Percentiles rank a stretch among this genome's conserved stretches.
These are phyloP conservation scores for Eucalyptus guilfoylei DNA, from an alignment of 345 rosid genomes.

Conservation along the genomic window DNA sequence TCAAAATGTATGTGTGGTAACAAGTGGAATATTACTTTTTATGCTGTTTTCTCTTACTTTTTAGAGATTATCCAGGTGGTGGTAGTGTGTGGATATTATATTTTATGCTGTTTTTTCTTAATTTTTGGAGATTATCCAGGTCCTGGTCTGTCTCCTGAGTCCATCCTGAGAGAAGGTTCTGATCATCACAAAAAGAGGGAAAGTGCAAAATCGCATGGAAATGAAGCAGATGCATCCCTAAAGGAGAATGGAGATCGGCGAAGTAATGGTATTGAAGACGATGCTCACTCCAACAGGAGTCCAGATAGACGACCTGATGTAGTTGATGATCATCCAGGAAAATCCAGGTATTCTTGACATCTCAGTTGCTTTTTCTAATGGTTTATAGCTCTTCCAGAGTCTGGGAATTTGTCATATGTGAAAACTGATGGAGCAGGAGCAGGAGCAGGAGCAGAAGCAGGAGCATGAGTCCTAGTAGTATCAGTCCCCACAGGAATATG, in stretches of 20 bases:
- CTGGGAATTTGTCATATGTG: neutral
- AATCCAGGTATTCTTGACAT: conserved; percentile 58
- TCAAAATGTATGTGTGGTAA: neutral
- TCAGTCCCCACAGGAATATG: conserved; percentile 59
- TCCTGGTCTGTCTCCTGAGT: conserved; percentile 20
- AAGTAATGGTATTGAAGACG: conserved; percentile 37
- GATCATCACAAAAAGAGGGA: conserved; percentile 24
- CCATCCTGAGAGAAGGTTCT: conserved; percentile 28
- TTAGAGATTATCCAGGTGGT: conserved; percentile 1
- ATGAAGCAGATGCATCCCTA: conserved; percentile 33
- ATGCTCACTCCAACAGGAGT: conserved; percentile 37
- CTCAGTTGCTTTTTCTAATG: conserved; percentile 7
- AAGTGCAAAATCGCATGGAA: conserved; percentile 22
- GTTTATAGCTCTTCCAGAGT: neutral
- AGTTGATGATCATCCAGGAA: conserved; percentile 69
- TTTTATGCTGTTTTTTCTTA: neutral
- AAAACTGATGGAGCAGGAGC: neutral
- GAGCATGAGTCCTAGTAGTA: conserved; percentile 81
- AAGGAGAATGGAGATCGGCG: conserved; percentile 53
- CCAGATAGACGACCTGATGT: conserved; percentile 72
- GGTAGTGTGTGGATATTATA: neutral
- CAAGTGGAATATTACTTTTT: neutral
- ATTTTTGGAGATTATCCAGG: neutral
- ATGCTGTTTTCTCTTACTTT: neutral
- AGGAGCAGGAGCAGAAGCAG: conserved; percentile 31